Conservation (phyloP, 495 filamentous ascomycete genomes). For the Annulohypoxylon bovei region DNA sequence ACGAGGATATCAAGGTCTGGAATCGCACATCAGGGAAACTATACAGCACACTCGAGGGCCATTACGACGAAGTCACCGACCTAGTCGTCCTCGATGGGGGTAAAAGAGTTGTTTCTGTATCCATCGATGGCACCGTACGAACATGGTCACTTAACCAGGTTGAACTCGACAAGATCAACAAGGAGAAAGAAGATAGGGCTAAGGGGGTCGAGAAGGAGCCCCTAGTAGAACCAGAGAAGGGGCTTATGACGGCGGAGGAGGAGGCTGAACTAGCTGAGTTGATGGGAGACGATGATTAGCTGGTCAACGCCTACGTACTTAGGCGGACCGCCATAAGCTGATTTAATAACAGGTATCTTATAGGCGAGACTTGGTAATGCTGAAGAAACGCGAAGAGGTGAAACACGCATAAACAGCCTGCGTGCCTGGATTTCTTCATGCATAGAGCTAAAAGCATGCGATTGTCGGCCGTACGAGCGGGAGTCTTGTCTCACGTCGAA, state of each 20-base stretch:
- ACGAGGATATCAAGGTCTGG: slow-evolving; percentile 94
- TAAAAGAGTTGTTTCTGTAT: slow-evolving; percentile 74
- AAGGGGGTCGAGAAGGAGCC: slow-evolving; percentile 58
- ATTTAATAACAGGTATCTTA: neutral
- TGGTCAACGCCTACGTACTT: neutral
- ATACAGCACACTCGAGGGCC: slow-evolving; percentile 79
- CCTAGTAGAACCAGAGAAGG: slow-evolving; percentile 49
- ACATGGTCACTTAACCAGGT: slow-evolving; percentile 75
- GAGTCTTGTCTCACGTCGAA: slow-evolving; percentile 23
- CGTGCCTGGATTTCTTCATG: neutral
- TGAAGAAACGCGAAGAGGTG: neutral
- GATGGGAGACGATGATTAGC: slow-evolving; percentile 77
- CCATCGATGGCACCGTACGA: slow-evolving; percentile 88
- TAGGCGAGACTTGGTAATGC: neutral
- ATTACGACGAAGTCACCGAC: slow-evolving; percentile 92
- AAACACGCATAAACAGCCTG: neutral
- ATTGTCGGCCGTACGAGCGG: slow-evolving; percentile 19
- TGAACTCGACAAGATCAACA: slow-evolving; percentile 68
- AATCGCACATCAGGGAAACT: slow-evolving; percentile 76
- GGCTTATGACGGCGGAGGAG: slow-evolving; percentile 78
- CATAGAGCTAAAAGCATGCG: neutral
- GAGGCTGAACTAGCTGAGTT: slow-evolving; percentile 87
- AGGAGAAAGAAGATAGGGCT: slow-evolving; percentile 62
- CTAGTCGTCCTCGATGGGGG: slow-evolving; percentile 68
- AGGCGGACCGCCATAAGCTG: neutral